These are phyloP conservation scores for Nepenthes alata DNA, from an alignment of 179 eudicot species.

Conservation along the genomic window DNA sequence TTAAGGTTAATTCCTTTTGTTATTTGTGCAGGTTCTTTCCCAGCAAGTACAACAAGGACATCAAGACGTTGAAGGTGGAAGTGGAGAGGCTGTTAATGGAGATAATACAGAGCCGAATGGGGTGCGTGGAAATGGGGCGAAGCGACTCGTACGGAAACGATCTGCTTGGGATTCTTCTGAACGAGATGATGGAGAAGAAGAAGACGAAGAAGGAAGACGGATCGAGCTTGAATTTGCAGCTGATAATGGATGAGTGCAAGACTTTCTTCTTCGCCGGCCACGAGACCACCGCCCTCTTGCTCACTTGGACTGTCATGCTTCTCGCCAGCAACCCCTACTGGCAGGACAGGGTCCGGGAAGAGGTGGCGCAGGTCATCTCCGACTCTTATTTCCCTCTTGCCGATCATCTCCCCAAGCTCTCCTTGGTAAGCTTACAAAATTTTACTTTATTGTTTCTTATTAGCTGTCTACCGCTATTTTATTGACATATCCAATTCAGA, in stretches of 20 bases:
- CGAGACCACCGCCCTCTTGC: conserved; percentile 32
- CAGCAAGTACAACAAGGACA: conserved; percentile 76
- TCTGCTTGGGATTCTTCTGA: conserved; percentile 60
- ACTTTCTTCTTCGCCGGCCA: conserved; percentile 35
- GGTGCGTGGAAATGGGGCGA: conserved; percentile 56
- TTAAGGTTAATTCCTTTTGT: too few species aligned
- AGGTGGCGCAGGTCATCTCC: conserved; percentile 20
- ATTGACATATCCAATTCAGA: too few species aligned
- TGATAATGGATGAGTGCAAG: conserved; percentile 43
- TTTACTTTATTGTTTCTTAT: too few species aligned
- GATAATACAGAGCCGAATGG: conserved; percentile 63
- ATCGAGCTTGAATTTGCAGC: conserved; percentile 42
- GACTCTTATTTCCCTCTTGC: conserved; percentile 13
- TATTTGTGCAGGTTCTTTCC: conserved; percentile 52
- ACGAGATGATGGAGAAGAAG: conserved; percentile 42
- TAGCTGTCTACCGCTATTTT: too few species aligned
- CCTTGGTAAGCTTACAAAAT: conserved; percentile 19
- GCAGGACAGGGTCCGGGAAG: conserved; percentile 30
- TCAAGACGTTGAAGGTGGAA: conserved; percentile 54
- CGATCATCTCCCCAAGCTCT: conserved; percentile 28
- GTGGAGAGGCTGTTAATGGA: conserved; percentile 67
- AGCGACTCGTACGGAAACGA: conserved; percentile 72
- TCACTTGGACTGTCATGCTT: conserved; percentile 35
- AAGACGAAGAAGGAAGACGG: conserved; percentile 11
- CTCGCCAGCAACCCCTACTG: conserved; percentile 31